These are phyloP conservation scores for Crithidia thermophila DNA, from an alignment of 208 protist species.

Conservation along the genomic window DNA sequence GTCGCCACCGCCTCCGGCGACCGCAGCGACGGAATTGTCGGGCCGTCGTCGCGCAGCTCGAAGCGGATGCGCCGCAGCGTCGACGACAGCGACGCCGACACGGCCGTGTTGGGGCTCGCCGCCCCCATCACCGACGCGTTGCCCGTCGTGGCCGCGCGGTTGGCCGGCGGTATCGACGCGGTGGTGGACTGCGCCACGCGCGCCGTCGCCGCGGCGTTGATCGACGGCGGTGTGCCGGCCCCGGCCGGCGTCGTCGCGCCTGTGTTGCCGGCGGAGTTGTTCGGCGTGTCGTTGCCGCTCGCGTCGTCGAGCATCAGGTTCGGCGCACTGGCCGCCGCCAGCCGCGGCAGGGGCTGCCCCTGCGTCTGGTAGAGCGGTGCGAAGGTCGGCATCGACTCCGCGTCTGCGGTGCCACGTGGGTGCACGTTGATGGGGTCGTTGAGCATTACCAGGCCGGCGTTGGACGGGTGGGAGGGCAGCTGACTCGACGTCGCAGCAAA, in stretches of 20 bases:
- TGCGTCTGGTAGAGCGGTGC: neutral
- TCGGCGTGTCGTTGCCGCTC: slow-evolving; percentile 1
- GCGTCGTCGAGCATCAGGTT: neutral
- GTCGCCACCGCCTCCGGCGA: slow-evolving; percentile 16
- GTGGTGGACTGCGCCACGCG: neutral
- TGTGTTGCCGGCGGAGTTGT: neutral
- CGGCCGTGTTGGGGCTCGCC: neutral
- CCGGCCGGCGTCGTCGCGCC: neutral
- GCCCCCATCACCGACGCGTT: neutral
- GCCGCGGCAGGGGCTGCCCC: neutral
- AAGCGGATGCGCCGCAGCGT: slow-evolving; percentile 74
- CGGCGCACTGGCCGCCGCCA: neutral
- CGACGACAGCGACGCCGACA: slow-evolving; percentile 37
- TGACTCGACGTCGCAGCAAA: neutral
- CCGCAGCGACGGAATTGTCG: slow-evolving; percentile 37
- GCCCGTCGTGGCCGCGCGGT: slow-evolving; percentile 3
- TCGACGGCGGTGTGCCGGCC: slow-evolving; percentile 10
- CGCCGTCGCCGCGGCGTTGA: neutral
- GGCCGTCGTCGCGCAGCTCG: slow-evolving; percentile 62
- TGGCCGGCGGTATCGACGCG: slow-evolving; percentile 9
- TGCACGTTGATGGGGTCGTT: neutral
- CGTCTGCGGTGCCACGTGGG: neutral
- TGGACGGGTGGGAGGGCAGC: slow-evolving; percentile 7
- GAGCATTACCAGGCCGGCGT: neutral
- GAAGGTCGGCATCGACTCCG: neutral